Base-by-base conservation (phyloP, 345 rosid genomes). In the Eucalyptus cloeziana region DNA sequence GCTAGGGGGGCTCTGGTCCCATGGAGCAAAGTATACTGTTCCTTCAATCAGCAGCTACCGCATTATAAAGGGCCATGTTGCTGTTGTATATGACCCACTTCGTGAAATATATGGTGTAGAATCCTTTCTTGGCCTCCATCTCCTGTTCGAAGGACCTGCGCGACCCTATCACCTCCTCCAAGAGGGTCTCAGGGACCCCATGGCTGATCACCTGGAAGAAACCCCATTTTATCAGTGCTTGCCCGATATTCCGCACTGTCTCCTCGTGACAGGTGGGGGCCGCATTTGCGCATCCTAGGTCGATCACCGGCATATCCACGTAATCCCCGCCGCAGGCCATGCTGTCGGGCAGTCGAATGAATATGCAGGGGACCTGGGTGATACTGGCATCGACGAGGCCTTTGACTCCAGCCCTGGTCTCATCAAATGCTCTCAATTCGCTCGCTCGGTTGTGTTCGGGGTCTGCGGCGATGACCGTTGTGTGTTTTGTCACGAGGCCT, bases 11-110 rank as follows among this genome's bases (percentile, higher is more conserved):
- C 87, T 92, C 33, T 1, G 95, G 94, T 22, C 90, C 91, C 52
- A 92, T 89, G 15, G 21, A 15, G 11, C 91, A 85, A 90, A 51
- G 40, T 13, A 94, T 15, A 0, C 94, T 91, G 62, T 94, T 95
- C 86, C 93, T 92, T 94, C 95, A 92, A 88, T 86, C 92, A 2
- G 92, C 93, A 2, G 92, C 89, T 12, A 62, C 86, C 40, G 21
- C 4, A 67, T 67, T 31, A 2, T 15, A 15, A 67, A 7, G 76
- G 10, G 40, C 76, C 40, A 30, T n/a, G 76, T 67, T n/a, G 40
- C 5, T 67, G 22, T 64, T 67, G 27, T 90, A 91, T 6, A 62
- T 83, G 88, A 91, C 71, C 5, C 21, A 87, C 22, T 88, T 87
- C 2, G 51, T 33, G 6, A 5, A 11, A 85, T 91, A 90, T 4